Conservation (phyloP, 148 eudicot genomes). For the Cornus controversa region DNA sequence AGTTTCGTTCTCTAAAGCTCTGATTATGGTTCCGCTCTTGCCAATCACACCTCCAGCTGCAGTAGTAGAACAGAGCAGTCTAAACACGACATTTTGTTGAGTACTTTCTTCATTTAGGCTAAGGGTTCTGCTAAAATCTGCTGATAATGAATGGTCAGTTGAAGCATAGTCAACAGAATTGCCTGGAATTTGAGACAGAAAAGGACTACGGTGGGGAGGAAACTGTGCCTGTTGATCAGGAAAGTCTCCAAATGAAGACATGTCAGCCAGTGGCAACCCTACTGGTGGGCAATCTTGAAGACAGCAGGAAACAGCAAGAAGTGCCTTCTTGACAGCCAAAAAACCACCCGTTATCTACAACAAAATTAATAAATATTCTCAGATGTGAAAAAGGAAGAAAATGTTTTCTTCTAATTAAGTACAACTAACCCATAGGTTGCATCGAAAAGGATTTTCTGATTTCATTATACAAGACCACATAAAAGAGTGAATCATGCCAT, state of each 20-base stretch:
- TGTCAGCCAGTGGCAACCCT: constrained; percentile 18
- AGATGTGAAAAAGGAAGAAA: neutral
- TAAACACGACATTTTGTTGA: constrained; percentile 36
- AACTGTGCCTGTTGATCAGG: constrained; percentile 1
- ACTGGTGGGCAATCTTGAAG: constrained; percentile 31
- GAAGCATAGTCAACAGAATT: constrained; percentile 6
- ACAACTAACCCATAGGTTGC: neutral
- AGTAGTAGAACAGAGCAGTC: constrained; percentile 38
- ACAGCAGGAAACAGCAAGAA: constrained; percentile 34
- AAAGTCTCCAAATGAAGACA: constrained; percentile 13
- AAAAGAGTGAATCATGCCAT: neutral
- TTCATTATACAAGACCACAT: neutral
- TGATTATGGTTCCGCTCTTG: constrained; percentile 35
- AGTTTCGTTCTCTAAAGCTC: constrained; percentile 45
- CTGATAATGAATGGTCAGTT: constrained; percentile 12
- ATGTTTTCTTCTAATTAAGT: neutral
- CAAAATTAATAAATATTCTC: neutral
- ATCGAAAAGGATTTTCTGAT: neutral
- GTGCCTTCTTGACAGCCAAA: constrained; percentile 46
- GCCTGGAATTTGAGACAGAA: neutral
- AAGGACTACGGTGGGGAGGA: neutral
- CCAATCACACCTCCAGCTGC: constrained; percentile 55
- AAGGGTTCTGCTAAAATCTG: constrained; percentile 7
- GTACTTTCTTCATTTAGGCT: constrained; percentile 15
- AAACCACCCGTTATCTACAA: constrained; percentile 45